A percentile compares a stretch with the other conserved stretches of the same genome.
Evolutionary conservation across 2,329 filamentous ascomycete genomes (phyloP).

Genomic region (Cercospora janseana): DNA sequence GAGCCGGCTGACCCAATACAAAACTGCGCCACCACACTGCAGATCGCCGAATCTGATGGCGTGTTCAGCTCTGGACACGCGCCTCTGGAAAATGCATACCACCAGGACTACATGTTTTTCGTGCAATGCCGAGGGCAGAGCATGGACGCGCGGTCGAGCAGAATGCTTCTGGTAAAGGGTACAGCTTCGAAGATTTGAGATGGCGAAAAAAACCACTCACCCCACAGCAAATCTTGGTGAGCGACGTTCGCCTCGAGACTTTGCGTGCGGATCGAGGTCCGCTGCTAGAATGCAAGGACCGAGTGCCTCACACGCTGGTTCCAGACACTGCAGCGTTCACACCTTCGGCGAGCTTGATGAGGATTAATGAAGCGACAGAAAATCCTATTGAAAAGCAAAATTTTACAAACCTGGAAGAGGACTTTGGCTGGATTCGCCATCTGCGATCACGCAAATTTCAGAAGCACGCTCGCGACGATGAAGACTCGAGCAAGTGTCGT

Average conservation of each 20-base stretch:
- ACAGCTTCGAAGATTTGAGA: constrained; percentile 40
- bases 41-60: not conserved
- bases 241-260: constrained; percentile 41
- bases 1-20: too few species aligned
- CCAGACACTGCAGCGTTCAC: constrained; percentile 31
- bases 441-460: constrained; percentile 39
- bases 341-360: constrained; percentile 25
- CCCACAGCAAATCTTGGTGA: constrained; percentile 41
- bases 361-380: constrained; percentile 28
- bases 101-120: constrained; percentile 3
- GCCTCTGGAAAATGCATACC: not conserved
- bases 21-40: too few species aligned
- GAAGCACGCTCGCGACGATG: constrained; percentile 31
- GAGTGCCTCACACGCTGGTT: constrained; percentile 38
- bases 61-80: constrained; percentile 5
- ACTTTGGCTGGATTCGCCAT: constrained; percentile 46
- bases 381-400: constrained; percentile 41
- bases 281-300: constrained; percentile 42
- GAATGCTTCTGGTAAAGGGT: constrained; percentile 2
- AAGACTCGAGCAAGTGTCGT: constrained; percentile 37
- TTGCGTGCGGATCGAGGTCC: constrained; percentile 36
- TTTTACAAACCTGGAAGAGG: constrained; percentile 37
- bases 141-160: constrained; percentile 11
- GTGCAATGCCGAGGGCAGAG: constrained; percentile 23
- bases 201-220: constrained; percentile 43